phyloP scores from a whole-genome alignment of 2,329 filamentous ascomycete genomes.

The Aspergillus candidus region DNA sequence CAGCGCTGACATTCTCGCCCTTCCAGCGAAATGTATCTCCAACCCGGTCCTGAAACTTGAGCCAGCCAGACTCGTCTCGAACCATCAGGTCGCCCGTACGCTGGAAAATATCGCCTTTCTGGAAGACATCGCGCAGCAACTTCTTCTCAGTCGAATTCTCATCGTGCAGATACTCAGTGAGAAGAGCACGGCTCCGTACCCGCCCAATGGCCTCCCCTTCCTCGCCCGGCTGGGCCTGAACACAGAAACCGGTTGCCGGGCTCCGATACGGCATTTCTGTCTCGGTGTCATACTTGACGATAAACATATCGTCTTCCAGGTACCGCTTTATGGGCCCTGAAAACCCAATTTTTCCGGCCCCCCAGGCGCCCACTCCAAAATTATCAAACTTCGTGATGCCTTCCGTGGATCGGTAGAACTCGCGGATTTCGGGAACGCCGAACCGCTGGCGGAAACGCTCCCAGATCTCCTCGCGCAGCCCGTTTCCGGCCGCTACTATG shows the following conservation, averaged over 20 bases:
- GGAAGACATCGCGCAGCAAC: constrained; percentile 39
- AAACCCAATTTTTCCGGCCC: constrained; percentile 42
- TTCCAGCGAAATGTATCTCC: constrained; percentile 38
- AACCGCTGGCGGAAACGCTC: constrained; percentile 42
- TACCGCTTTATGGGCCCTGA: constrained; percentile 35
- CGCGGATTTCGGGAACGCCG: constrained; percentile 41
- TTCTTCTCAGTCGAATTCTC: constrained; percentile 41
- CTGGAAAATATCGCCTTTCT: constrained; percentile 43
- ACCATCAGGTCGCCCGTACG: constrained; percentile 43
- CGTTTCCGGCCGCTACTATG: constrained; percentile 44
- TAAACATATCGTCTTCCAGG: constrained; percentile 38
- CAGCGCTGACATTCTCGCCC: constrained; percentile 44
- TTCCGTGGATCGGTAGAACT: constrained; percentile 46
- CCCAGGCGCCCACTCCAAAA: constrained; percentile 35
- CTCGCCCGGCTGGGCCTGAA: constrained; percentile 32
- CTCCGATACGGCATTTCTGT: constrained; percentile 39
- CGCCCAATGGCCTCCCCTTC: constrained; percentile 43
- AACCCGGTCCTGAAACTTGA: constrained; percentile 42
- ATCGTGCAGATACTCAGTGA: constrained; percentile 41
- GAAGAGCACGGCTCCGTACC: constrained; percentile 33
- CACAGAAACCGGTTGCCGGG: constrained; percentile 41
- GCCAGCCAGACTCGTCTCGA: constrained; percentile 37
- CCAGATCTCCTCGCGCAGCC: constrained; percentile 45
- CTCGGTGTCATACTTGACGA: constrained; percentile 40
- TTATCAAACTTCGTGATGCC: constrained; percentile 44